Base-by-base conservation (phyloP, 176 grass and related monocot species). In the Coix lacrymajobi region DNA sequence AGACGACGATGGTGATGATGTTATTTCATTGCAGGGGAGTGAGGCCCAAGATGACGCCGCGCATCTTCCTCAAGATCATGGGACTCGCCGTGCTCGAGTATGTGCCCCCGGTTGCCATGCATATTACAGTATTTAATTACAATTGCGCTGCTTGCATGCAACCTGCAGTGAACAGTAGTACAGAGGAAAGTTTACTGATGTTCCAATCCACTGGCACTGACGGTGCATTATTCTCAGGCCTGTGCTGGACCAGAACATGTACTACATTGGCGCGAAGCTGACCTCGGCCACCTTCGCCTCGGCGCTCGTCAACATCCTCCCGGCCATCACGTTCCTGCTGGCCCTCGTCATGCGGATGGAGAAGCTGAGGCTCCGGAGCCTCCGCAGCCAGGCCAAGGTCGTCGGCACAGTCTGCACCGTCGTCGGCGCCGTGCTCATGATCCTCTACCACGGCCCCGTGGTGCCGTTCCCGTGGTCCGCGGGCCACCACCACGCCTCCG, bases 41-140 rank as follows among this genome's bases (percentile, higher is more conserved):
- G 58, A 88, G 95, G 66, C 88, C 96, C 70, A 95, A 86, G 82
- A 89, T 93, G 81, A 93, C 92, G 34, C 3, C 62, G 12, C 71
- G 0, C 44, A 91, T 89, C 86, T 98, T 95, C 88, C 3, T 93
- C 69, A 95, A 98, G 83, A 73, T 95, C 29, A 62, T 83, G 41
- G 90, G 79, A 5, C 87, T 91, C 11, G 87, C 81, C 37, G 5
- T 93, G 6, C 86, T 95, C 13, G 92, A 95, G 92, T 94, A 97
- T 54, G 77, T 90, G 56, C 15, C 11, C 1, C 5, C 2, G 4
- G 17, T 8, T 12, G 12, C 16, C 38, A 17, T 6, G 13, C 3
- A n/a, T n/a, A n/a, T n/a, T n/a, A n/a, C n/a, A n/a, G n/a, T n/a
- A n/a, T n/a, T n/a, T n/a, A n/a, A n/a, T n/a, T n/a, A n/a, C n/a